Evolutionary conservation across 768 basidiomycete species (phyloP), one percentile per base, ranked within the genome.

Genomic region (Mycena rosella): DNA sequence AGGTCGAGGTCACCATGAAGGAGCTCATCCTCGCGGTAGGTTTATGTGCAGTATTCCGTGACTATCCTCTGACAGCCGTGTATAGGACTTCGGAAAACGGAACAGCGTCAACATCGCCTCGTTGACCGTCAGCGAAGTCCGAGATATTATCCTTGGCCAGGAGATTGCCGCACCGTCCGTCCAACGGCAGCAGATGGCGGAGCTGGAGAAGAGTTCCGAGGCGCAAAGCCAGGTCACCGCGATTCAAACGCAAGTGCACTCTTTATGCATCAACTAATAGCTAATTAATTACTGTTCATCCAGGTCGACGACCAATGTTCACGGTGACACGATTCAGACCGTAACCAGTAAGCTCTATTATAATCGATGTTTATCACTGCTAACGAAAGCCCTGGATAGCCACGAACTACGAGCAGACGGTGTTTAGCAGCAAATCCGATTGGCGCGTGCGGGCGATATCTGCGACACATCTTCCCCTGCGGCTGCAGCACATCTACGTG

Each of bases 381-480:
- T 72, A 34, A 71, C 42, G 27, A 36, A 42, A 30, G 26, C 26
- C 40, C 48, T 72, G 24, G n/a, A n/a, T 69, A 92, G 91, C 97
- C 0, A 98, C 98, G 68, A 96, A 94, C 76, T 99, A 99, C 78
- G 98, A 98, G 79, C 96, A 98, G 75, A 94, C 96, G 75, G 92
- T 96, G n/a, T 99, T 99, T 84, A 96, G 95, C 80, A 95, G 93
- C 84, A 99, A 99, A 84, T 98, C 98, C 5, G 98, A 99, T 79
- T 99, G 98, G 98, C 95, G 98, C 74, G 94, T 98, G 34, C 93
- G 98, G 69, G 98, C 98, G 36, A 99, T 99, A 74, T 96, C 96
- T 18, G 93, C 98, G 0, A 99, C 96, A 24, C 96, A 99, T 79
- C 87, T 99, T 51, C 90, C 97, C 5, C 90, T 99, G 67, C 95